phyloP scores from a whole-genome alignment of 192 early-diverging fungal species.

The Jimgerdemannia lactiflua region DNA sequence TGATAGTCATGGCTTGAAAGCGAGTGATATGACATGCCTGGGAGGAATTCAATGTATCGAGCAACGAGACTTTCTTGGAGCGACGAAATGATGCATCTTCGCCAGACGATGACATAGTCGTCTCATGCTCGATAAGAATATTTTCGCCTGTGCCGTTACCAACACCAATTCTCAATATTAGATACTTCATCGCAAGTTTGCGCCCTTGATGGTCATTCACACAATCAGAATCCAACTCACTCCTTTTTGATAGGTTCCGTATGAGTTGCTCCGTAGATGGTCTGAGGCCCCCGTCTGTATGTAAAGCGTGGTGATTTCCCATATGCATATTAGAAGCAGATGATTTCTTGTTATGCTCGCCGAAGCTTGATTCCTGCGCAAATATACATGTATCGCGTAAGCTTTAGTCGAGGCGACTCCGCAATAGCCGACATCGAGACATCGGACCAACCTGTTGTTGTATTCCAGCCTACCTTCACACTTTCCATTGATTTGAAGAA shows the following conservation, averaged over 20 bases:
- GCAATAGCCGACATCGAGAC: not conserved
- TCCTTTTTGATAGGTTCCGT: not conserved
- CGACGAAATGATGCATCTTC: not conserved
- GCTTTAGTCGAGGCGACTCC: not conserved
- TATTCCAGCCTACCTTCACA: not conserved
- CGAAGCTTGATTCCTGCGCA: not conserved
- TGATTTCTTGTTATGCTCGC: not conserved
- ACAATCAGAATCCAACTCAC: not conserved
- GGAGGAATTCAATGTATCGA: not conserved
- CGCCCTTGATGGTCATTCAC: not conserved
- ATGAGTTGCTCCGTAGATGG: not conserved
- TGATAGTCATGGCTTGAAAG: not conserved
- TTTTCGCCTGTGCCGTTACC: not conserved
- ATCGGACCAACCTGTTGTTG: not conserved
- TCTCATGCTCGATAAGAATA: not conserved
- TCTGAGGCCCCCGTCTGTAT: not conserved
- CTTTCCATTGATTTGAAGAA: constrained; percentile 28
- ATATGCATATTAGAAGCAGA: not conserved
- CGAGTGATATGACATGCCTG: not conserved
- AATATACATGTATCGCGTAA: not conserved
- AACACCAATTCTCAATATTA: not conserved
- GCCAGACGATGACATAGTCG: not conserved
- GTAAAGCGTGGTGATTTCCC: not conserved
- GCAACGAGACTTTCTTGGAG: not conserved
- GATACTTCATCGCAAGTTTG: no score